phyloP scores from a whole-genome alignment of 208 protist genomes.

The Crithidia brevicula region DNA sequence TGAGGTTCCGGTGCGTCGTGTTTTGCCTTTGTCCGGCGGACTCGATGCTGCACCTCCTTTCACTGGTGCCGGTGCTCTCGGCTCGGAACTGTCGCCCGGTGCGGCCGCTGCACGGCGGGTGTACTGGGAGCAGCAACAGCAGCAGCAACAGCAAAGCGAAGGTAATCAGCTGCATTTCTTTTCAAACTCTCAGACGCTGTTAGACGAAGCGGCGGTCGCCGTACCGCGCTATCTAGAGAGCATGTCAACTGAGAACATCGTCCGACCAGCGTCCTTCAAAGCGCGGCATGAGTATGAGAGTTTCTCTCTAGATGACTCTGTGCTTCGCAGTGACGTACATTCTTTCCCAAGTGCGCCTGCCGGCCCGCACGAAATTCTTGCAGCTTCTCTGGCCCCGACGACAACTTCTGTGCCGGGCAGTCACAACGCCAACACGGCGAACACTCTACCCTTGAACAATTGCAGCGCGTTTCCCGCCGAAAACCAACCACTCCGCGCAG shows the following conservation, averaged over 20 bases:
- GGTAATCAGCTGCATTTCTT: not conserved
- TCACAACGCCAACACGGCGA: not conserved
- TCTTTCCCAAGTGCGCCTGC: not conserved
- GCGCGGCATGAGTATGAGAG: not conserved
- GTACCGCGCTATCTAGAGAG: conserved; percentile 6
- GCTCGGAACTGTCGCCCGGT: conserved; percentile 20
- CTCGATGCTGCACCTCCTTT: not conserved
- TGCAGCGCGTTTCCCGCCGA: no score
- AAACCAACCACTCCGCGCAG: no score
- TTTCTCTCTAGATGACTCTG: conserved; percentile 19
- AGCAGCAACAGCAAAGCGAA: not conserved
- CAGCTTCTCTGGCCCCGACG: not conserved
- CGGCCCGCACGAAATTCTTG: not conserved
- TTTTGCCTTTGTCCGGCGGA: not conserved
- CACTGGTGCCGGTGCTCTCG: not conserved
- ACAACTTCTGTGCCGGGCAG: not conserved
- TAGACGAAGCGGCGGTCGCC: not conserved
- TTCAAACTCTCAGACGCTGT: not conserved
- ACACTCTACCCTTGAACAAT: no score
- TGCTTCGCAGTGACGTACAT: conserved; percentile 14
- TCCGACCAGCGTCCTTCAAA: not conserved
- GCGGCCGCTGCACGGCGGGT: conserved; percentile 24
- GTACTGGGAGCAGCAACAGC: conserved; percentile 30
- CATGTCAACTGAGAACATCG: conserved; percentile 2
- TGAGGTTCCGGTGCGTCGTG: not conserved